Conservation (phyloP, 73 alveolate species). For the Blepharisma japonicum region DNA sequence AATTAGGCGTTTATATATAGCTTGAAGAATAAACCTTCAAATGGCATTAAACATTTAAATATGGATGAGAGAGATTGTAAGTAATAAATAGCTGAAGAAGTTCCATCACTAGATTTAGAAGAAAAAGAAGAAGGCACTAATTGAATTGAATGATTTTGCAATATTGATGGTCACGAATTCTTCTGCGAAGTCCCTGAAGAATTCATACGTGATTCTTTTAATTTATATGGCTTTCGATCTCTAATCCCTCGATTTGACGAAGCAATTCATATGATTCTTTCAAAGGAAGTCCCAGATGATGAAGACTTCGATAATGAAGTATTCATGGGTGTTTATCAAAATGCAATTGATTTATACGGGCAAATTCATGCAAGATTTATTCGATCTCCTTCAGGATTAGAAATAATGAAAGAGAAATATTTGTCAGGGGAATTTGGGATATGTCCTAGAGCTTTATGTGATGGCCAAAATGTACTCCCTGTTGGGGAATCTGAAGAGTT, state of each 20-base stretch:
- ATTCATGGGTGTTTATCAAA: conserved; percentile 75
- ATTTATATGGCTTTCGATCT: conserved; percentile 70
- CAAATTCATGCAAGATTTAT: conserved; percentile 92
- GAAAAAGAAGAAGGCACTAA: not conserved
- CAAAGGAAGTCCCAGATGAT: conserved; percentile 89
- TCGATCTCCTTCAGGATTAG: conserved; percentile 81
- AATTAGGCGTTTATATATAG: too few species aligned
- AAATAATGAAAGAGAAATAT: conserved; percentile 83
- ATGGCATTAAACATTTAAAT: too few species aligned
- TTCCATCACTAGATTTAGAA: conserved; percentile 5
- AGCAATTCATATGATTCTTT: conserved; percentile 85
- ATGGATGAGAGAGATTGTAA: too few species aligned
- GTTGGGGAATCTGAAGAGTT: conserved; percentile 95
- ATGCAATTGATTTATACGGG: conserved; percentile 93
- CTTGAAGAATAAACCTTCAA: too few species aligned
- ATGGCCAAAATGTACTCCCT: conserved; percentile 87
- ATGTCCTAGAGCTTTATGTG: conserved; percentile 96
- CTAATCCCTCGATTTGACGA: conserved; percentile 37
- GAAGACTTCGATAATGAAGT: conserved; percentile 88
- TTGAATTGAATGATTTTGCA: conserved; percentile 94
- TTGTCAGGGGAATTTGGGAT: conserved; percentile 89
- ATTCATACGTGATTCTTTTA: conserved; percentile 74
- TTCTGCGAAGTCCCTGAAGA: conserved; percentile 89
- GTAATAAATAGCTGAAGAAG: conserved; percentile 23
- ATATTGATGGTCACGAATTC: conserved; percentile 92